Evolutionary conservation across 1,139 yeast species (phyloP), one percentile per base, ranked within the genome.

Genomic region (Taphrina communis): DNA sequence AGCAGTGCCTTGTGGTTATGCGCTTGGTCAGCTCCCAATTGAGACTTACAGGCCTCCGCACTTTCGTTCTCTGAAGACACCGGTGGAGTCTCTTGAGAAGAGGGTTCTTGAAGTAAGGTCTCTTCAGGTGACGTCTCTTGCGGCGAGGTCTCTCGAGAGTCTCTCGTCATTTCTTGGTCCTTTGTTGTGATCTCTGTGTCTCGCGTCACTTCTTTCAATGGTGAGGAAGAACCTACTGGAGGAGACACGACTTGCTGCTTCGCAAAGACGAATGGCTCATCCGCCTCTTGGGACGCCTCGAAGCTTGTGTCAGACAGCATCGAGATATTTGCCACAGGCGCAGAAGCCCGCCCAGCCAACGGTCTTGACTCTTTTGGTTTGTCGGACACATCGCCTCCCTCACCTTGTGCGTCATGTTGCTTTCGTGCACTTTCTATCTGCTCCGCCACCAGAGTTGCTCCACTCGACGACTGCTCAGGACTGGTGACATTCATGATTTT

Each of bases 201-300:
- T 14, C 12, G 2, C 19, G 19, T n/a, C 8, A 12, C n/a, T 14
- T 44, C n/a, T 19, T 14, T 19, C 19, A 12, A 14, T 2, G 19
- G n/a, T 14, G n/a, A 2, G 12, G 19, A n/a, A 17, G 8, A 4
- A 1, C 9, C 19, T 4, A 7, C n/a, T n/a, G 2, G 48, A 44
- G 8, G n/a, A 6, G 8, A 2, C 19, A 7, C 19, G 48, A 17
- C 48, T n/a, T 44, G 48, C 48, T 44, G 19, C 19, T 44, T 44
- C n/a, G 53, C 36, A n/a, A 50, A 50, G n/a, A 50, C 53, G 36
- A 50, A 50, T 9, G 53, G 36, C 12, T 50, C 53, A 21, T 50
- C 36, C 11, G 53, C 53, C 36, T 50, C 53, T 50, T 7, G 53
- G 6, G 48, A 12, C n/a, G 48, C 48, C 3, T 44, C 48, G 2